These are phyloP conservation scores for Tricharina praecox DNA, from an alignment of 495 filamentous ascomycete species.

Conservation along the genomic window DNA sequence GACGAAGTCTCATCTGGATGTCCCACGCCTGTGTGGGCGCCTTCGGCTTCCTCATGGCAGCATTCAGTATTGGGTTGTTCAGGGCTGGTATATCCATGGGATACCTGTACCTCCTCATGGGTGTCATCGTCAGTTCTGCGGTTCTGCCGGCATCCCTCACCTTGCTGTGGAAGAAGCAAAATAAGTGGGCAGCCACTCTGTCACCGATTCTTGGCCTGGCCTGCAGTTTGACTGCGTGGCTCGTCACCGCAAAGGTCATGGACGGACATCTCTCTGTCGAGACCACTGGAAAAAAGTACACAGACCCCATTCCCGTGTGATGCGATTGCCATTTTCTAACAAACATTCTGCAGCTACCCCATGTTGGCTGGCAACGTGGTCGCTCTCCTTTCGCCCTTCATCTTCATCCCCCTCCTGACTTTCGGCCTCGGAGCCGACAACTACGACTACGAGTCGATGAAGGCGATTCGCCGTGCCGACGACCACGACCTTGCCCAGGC, in stretches of 20 bases:
- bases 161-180: slow-evolving; percentile 68
- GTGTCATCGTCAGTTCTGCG: slow-evolving; percentile 72
- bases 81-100: slow-evolving; percentile 43
- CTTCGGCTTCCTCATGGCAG: slow-evolving; percentile 72
- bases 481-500: slow-evolving; percentile 57
- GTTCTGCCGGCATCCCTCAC: slow-evolving; percentile 71
- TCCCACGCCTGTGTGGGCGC: slow-evolving; percentile 58
- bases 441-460: slow-evolving; percentile 85
- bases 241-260: slow-evolving; percentile 70
- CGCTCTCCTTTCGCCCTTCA: slow-evolving; percentile 59
- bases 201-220: slow-evolving; percentile 63
- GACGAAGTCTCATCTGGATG: slow-evolving; percentile 70
- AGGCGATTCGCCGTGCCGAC: slow-evolving; percentile 63
- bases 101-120: slow-evolving; percentile 73
- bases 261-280: slow-evolving; percentile 55
- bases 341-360: slow-evolving; percentile 45
- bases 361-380: slow-evolving; percentile 69
- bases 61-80: slow-evolving; percentile 64
- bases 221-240: slow-evolving; percentile 69
- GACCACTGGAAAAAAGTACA: slow-evolving; percentile 53
- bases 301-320: background rate
- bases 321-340: background rate
- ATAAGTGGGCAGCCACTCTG: slow-evolving; percentile 57
- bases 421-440: slow-evolving; percentile 56
- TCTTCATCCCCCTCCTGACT: slow-evolving; percentile 69